Conservation (phyloP, 169 alveolate species). For the Babesia sp. region DNA sequence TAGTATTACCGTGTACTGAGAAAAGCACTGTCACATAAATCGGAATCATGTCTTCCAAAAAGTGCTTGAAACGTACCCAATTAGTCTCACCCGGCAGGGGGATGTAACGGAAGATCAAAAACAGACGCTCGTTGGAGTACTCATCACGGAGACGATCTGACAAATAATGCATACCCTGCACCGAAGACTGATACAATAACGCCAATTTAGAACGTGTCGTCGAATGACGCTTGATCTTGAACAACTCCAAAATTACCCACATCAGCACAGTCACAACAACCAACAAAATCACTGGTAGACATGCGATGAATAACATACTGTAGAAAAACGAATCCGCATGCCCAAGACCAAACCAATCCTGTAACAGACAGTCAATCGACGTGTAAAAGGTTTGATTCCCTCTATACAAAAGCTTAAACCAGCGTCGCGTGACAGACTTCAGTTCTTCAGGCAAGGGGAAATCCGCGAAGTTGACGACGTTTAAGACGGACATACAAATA, state of each 20-base stretch:
- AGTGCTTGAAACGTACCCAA: slow-evolving; percentile 69
- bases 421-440: slow-evolving; percentile 15
- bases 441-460: slow-evolving; percentile 67
- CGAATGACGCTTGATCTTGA: slow-evolving; percentile 21
- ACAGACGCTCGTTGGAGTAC: slow-evolving; percentile 74
- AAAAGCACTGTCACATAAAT: slow-evolving; percentile 83
- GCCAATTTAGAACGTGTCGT: slow-evolving; percentile 39
- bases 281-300: slow-evolving; percentile 72
- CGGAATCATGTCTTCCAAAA: slow-evolving; percentile 85
- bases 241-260: slow-evolving; percentile 65
- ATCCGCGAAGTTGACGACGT: slow-evolving; percentile 70
- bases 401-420: slow-evolving; percentile 8
- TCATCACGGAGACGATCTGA: slow-evolving; percentile 63
- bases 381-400: slow-evolving; percentile 49
- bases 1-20: slow-evolving; percentile 78
- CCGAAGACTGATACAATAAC: slow-evolving; percentile 36
- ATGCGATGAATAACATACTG: slow-evolving; percentile 70
- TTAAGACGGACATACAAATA: slow-evolving; percentile 76
- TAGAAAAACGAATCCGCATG: slow-evolving; percentile 79
- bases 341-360: slow-evolving; percentile 65
- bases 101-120: slow-evolving; percentile 78
- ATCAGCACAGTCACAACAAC: slow-evolving; percentile 70
- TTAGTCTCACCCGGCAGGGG: slow-evolving; percentile 80
- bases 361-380: slow-evolving; percentile 79
- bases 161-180: slow-evolving; percentile 52